Evolutionary conservation across 73 alveolate species (phyloP), one percentile per base, ranked within the genome.

Genomic region (Paramecium biaurelia): DNA sequence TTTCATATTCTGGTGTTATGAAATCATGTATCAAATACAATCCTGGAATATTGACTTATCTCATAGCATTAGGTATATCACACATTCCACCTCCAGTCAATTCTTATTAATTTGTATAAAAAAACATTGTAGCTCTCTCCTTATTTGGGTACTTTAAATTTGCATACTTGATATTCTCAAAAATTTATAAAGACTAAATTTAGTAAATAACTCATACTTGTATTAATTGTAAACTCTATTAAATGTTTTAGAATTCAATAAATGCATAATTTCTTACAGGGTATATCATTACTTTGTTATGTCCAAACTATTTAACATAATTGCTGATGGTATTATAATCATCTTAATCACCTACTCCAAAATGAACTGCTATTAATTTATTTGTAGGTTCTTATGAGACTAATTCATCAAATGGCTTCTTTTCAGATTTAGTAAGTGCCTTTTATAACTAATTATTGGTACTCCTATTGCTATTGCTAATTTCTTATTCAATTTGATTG

Each of bases 1-100:
- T 59, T 58, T 95, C 98, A 79, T 96, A 96, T 57, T 93, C 98
- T 84, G 79, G 58, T 12, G 98, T 79, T 43, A 96, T 94, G 70
- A 96, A 96, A 21, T 96, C 97, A 20, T 96, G 95, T 7, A 85
- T 57, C 6, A 95, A 70, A 82, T 89, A 35, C 10, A 96, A 93
- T 11, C 99, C 99, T 32, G 97, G 97, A 24, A 95, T 93, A 37
- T 84, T 84, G 4, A 92, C 82, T 23, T 92, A 11, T 57, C 92
- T 70, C 59, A 21, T 24, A 70, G 94, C 94, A 49, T 89, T 82
- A 20, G 94, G 94, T 30, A 89, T 70, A 23, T 89, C 94, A 70
- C 84, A 58, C 58, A 70, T 70, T 30, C 87, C 87, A 30, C 87
- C 87, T 38, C 87, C 76, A 43, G 14, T 37, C 1, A 89, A 23